Evolutionary conservation across 345 rosid species (phyloP).

Genomic region (Kandelia obovata): DNA sequence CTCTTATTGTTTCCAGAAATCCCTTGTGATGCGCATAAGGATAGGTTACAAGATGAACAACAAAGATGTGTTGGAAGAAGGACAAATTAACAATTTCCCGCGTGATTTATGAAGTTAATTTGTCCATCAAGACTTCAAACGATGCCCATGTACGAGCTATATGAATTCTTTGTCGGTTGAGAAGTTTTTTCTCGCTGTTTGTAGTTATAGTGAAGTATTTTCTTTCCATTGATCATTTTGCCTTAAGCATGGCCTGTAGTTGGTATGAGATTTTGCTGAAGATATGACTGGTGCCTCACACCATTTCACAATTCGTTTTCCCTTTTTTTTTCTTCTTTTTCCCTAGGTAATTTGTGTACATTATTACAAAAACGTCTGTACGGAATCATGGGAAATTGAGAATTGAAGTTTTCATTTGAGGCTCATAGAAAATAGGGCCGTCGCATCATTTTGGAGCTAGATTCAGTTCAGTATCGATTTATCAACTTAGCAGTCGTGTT

Average conservation of each 20-base stretch:
- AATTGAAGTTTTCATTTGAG: conserved; percentile 22
- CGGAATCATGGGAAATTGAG: conserved; percentile 35
- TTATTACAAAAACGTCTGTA: conserved; percentile 33
- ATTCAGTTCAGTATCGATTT: neutral
- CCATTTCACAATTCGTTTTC: neutral
- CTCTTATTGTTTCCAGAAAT: conserved; percentile 60
- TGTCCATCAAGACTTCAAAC: conserved; percentile 4
- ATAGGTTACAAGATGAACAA: conserved; percentile 75
- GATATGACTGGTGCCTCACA: conserved; percentile 22
- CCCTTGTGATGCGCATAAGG: conserved; percentile 91
- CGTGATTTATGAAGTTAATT: conserved; percentile 53
- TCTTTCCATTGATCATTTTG: conserved; percentile 23
- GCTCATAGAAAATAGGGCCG: conserved; percentile 18
- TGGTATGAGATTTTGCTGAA: conserved; percentile 11
- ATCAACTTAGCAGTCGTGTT: conserved; percentile 10
- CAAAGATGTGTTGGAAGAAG: conserved; percentile 86
- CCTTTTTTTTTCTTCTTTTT: neutral
- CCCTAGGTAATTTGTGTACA: conserved; percentile 49
- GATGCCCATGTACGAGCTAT: conserved; percentile 16
- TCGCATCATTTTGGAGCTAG: neutral
- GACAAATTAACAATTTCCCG: conserved; percentile 88
- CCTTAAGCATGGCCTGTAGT: conserved; percentile 22
- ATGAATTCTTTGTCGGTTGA: conserved; percentile 12
- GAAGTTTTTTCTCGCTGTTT: conserved; percentile 27
- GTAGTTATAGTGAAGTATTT: conserved; percentile 29